Evolutionary conservation across 345 rosid genomes (phyloP).

Genomic region (Chamaenerion angustifolium): DNA sequence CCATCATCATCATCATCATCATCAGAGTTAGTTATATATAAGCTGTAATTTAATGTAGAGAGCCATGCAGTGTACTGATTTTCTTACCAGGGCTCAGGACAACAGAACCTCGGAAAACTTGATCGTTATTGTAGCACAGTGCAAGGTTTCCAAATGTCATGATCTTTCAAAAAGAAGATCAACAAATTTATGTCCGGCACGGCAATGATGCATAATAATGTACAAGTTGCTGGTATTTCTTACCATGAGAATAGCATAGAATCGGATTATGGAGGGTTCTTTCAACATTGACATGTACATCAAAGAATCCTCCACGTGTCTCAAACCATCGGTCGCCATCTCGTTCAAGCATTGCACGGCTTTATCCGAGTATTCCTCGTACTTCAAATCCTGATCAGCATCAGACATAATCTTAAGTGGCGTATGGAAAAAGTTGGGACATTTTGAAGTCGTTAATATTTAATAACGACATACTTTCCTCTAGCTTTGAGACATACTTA

Average conservation of each 20-base stretch:
- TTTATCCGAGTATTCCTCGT: slow-evolving; percentile 62
- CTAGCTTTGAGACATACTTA: slow-evolving; percentile 76
- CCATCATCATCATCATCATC: too few relatives aligned
- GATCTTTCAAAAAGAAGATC: slow-evolving; percentile 36
- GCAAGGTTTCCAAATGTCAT: slow-evolving; percentile 96
- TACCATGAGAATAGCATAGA: slow-evolving; percentile 92
- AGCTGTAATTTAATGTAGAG: too few relatives aligned
- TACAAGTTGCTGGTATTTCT: too few relatives aligned
- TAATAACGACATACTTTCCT: too few relatives aligned
- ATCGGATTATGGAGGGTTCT: slow-evolving; percentile 65
- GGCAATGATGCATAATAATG: neutral
- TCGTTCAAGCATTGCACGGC: slow-evolving; percentile 95
- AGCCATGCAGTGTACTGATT: too few relatives aligned
- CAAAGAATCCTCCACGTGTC: slow-evolving; percentile 66
- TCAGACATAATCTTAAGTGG: too few relatives aligned
- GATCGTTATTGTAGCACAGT: slow-evolving; percentile 72
- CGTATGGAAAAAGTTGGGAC: too few relatives aligned
- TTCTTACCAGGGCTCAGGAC: slow-evolving; percentile 83
- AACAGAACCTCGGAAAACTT: slow-evolving; percentile 90
- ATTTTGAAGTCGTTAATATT: too few relatives aligned
- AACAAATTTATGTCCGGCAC: neutral
- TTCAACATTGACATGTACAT: slow-evolving; percentile 51
- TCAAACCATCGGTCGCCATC: slow-evolving; percentile 75
- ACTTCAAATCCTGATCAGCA: slow-evolving; percentile 39
- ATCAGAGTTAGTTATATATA: too few relatives aligned